Evolutionary conservation across 768 basidiomycete species (phyloP), one percentile per base, ranked within the genome.

Genomic region (Myochromella boudieri): DNA sequence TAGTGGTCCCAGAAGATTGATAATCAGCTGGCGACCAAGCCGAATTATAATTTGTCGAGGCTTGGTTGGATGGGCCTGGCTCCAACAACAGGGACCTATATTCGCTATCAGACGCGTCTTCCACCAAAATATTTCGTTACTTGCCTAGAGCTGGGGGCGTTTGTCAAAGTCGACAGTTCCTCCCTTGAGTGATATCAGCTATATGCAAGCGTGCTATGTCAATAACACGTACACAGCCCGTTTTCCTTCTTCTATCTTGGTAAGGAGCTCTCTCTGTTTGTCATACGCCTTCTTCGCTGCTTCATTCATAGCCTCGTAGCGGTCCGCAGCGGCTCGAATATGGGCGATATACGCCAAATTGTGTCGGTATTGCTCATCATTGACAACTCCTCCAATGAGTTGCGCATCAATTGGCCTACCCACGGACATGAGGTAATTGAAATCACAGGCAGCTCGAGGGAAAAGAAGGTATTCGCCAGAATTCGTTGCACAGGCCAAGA

Each of bases 301-400:
- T 34, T 77, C 72, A 44, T 79, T 78, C 51, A 68, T 60, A 24
- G 48, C 47, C 56, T 74, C 46, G 32, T 39, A 63, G 17, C 46
- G 37, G 17, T 65, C 62, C 3, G 75, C 32, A 26, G 59, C 40
- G 21, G 67, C 66, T 52, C 66, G 71, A 25, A 63, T 62, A 21
- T 57, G 41, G 28, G 63, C 59, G 21, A 72, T 60, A 7, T 55
- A 61, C 26, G 46, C 57, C 49, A 47, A 42, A 48, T 72, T 70
- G 14, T 12, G 15, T 11, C 37, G 33, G 50, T 71, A 74, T 21
- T 60, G 52, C 10, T 69, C 66, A 14, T 56, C 59, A 25, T 58
- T 54, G 33, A 62, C 48, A n/a, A 59, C 1, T 11, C 21, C n/a
- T n/a, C n/a, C n/a, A n/a, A n/a, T 44, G 7, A 36, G 15, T 9